These are phyloP conservation scores for Hemileia vastatrix DNA, from an alignment of 1,284 basidiomycete genomes.

Conservation along the genomic window DNA sequence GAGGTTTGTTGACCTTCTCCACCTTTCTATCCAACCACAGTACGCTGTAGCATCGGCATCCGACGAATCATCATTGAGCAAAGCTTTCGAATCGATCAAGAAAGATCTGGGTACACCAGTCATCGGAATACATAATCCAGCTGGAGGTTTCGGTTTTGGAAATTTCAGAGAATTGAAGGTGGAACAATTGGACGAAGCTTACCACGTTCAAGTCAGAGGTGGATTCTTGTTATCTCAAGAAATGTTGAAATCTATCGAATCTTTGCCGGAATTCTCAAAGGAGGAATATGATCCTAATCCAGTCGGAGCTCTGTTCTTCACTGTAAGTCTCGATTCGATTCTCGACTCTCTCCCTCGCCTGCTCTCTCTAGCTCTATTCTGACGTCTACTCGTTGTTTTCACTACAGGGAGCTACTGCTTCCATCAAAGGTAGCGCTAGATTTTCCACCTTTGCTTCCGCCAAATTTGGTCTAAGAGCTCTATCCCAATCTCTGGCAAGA, in stretches of 20 bases:
- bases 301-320: too few species aligned
- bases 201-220: slow-evolving; percentile 24
- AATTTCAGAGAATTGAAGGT: slow-evolving; percentile 27
- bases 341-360: too few species aligned
- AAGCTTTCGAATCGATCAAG: slow-evolving; percentile 23
- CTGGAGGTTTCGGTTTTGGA: slow-evolving; percentile 26
- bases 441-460: slow-evolving; percentile 28
- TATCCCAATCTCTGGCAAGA: slow-evolving; percentile 28
- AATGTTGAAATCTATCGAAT: slow-evolving; percentile 27
- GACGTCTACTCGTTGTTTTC: too few species aligned
- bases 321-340: too few species aligned
- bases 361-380: too few species aligned
- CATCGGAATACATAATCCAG: slow-evolving; percentile 28
- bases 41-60: slow-evolving; percentile 25
- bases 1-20: background rate
- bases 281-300: background rate
- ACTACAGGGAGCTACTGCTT: slow-evolving; percentile 27
- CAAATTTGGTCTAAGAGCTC: slow-evolving; percentile 29
- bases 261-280: slow-evolving; percentile 13
- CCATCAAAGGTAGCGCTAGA: slow-evolving; percentile 28
- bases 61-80: slow-evolving; percentile 22
- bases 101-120: slow-evolving; percentile 24
- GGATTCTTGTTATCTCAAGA: slow-evolving; percentile 28
- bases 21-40: background rate
- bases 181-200: slow-evolving; percentile 27